A percentile compares a stretch with the other conserved stretches of the same genome.
Conservation (phyloP, 2,329 filamentous ascomycete genomes). For the Pseudocercospora eumusae region DNA sequence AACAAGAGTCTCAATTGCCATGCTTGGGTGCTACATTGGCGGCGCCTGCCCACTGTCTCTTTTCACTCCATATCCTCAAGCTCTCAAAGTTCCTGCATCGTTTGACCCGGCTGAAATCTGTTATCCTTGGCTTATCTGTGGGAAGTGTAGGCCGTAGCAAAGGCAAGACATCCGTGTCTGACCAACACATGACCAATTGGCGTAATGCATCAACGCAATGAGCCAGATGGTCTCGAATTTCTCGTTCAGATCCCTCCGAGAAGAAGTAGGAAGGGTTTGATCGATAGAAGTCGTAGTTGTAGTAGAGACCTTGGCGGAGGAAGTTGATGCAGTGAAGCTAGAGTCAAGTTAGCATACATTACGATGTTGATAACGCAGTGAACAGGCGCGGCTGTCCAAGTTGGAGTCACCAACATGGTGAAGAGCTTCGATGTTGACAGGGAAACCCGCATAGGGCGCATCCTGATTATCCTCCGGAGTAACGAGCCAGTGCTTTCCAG, state of each 20-base stretch:
- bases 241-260: background rate
- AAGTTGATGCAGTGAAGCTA: constrained; percentile 11
- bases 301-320: constrained; percentile 7
- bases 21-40: background rate
- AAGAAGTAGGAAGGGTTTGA: background rate
- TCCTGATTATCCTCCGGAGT: background rate
- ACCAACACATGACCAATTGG: constrained; percentile 1
- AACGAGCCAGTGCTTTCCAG: background rate
- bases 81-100: background rate
- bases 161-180: background rate
- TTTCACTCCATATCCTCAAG: background rate
- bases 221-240: background rate
- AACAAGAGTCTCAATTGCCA: too few species aligned
- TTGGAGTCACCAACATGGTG: background rate
- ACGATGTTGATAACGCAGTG: background rate
- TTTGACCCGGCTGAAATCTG: background rate
- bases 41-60: background rate
- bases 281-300: constrained; percentile 4
- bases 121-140: background rate
- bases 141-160: background rate
- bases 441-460: background rate
- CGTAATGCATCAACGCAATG: background rate
- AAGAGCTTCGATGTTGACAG: background rate
- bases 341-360: background rate
- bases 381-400: background rate